Conservation (phyloP, 83 land plant genomes). For the Picea engelmannii region DNA sequence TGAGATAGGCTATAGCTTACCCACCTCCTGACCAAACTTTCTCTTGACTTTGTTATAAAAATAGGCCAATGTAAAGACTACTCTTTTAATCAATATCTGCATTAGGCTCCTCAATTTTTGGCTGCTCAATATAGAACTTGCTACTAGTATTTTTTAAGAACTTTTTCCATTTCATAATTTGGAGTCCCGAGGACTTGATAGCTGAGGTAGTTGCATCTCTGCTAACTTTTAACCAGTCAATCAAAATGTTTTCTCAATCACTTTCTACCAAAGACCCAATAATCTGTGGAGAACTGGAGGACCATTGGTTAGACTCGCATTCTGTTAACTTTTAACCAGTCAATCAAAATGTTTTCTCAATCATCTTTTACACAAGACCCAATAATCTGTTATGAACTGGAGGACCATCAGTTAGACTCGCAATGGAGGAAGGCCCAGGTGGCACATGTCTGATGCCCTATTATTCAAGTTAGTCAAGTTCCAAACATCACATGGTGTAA, state of each 20-base stretch:
- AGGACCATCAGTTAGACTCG: not conserved
- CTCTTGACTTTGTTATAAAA: too few relatives aligned
- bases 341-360: not conserved
- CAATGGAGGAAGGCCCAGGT: not conserved
- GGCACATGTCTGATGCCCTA: not conserved
- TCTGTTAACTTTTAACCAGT: not conserved
- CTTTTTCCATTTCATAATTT: not conserved
- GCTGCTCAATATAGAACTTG: not conserved
- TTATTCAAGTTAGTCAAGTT: not conserved
- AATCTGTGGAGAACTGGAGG: not conserved
- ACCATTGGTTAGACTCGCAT: not conserved
- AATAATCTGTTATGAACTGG: not conserved
- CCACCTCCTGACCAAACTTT: too few relatives aligned
- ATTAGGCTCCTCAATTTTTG: not conserved
- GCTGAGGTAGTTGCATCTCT: not conserved
- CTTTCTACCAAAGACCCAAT: not conserved
- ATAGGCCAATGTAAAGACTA: too few relatives aligned
- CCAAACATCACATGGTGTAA: too few relatives aligned
- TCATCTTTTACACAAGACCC: not conserved
- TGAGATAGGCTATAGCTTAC: too few relatives aligned
- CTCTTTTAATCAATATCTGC: too few relatives aligned
- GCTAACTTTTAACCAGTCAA: not conserved
- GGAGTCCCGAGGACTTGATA: not conserved
- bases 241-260: not conserved
- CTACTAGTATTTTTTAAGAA: not conserved